phyloP scores from a whole-genome alignment of 306 rosid genomes.

The cucumber (Cucumis sativus) region Cucumber_9930_V3 NC_026655.2:6818001-6818500 shows the following conservation, averaged over 20 bases:
- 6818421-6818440: constrained; percentile 38
- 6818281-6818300: constrained; percentile 39
- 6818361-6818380: constrained; percentile 34
- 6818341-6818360: constrained; percentile 13
- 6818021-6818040: constrained; percentile 58
- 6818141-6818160: no score
- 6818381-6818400: constrained; percentile 20
- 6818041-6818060: constrained; percentile 50
- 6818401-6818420: constrained; percentile 38
- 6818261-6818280: constrained; percentile 47
- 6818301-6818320: constrained; percentile 56
- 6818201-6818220: neutral
- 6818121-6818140: no score
- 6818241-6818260: constrained; percentile 67
- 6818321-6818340: neutral
- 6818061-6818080: constrained; percentile 39
- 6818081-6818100: constrained; percentile 56
- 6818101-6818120: no score
- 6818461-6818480: constrained; percentile 46
- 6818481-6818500: constrained; percentile 35
- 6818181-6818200: no score
- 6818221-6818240: no score
- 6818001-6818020: constrained; percentile 53
- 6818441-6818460: constrained; percentile 38
- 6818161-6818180: no score